Percentiles rank a stretch among this genome's conserved stretches.
Evolutionary conservation across 306 rosid genomes (phyloP).

Genomic region (Cucumis hystrix): DNA sequence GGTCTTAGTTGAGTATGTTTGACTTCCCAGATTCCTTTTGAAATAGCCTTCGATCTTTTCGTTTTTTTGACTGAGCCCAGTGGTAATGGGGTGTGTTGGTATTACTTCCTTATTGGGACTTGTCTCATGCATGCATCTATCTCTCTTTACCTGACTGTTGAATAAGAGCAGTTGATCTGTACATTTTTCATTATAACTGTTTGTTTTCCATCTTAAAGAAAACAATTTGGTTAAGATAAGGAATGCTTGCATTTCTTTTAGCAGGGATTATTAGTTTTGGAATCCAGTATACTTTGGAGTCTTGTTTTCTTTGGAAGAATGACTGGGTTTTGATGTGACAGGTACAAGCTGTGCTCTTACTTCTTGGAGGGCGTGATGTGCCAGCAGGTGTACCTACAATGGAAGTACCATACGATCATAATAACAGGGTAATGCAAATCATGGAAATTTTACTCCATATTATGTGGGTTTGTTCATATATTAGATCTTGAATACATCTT

Average conservation of each 20-base stretch:
- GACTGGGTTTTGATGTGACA: slow-evolving; percentile 11
- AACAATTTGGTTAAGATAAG: too few species aligned
- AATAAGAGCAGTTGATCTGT: neutral
- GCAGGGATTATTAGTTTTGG: neutral
- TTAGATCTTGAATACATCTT: slow-evolving; percentile 17
- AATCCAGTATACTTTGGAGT: neutral
- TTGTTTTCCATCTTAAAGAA: neutral
- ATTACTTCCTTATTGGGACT: neutral
- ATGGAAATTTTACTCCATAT: slow-evolving; percentile 14
- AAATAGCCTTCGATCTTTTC: neutral
- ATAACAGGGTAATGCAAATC: slow-evolving; percentile 46
- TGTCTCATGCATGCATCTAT: neutral
- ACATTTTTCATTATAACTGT: neutral
- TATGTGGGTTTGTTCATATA: slow-evolving; percentile 20
- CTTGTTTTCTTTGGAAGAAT: neutral
- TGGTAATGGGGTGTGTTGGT: neutral
- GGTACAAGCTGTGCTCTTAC: slow-evolving; percentile 94
- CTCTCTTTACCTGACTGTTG: neutral
- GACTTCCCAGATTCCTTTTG: neutral
- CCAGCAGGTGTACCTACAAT: slow-evolving; percentile 42
- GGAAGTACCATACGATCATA: slow-evolving; percentile 44
- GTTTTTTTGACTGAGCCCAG: neutral
- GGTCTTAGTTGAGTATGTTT: neutral
- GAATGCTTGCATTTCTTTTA: too few species aligned
- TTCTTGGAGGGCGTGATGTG: slow-evolving; percentile 66